Evolutionary conservation across 345 rosid genomes (phyloP), one percentile per base, ranked within the genome.

Genomic region (Aquilaria yunnanensis): DNA sequence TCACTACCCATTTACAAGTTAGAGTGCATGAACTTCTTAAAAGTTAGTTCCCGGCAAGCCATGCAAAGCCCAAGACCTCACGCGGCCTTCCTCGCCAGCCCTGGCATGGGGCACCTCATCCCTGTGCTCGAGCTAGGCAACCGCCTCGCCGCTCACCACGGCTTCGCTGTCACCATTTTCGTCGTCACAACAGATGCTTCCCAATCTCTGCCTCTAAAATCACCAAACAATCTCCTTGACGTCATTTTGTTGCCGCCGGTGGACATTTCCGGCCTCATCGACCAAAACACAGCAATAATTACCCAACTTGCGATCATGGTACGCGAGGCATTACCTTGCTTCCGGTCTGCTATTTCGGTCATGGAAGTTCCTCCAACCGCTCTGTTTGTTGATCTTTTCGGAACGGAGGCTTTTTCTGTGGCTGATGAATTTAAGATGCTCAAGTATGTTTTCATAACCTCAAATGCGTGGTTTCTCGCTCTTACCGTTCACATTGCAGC

Each of bases 41-140:
- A 23, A 23, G 23, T 23, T 23, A 23, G 23, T 23, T 23, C 23
- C 23, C 23, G 23, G 23, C 23, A 23, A 23, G 23, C 23, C 23
- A 81, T 79, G 85, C 69, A 69, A 31, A 52, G 51, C 48, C 51
- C 51, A 47, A 79, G 73, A 66, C 77, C 72, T 58, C 86, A 77
- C 50, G 75, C 75, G 6, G 76, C 74, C 51, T 67, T 89, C 14
- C 70, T 89, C 5, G 78, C 90, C 3, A 84, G 93, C 62, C 94
- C 89, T 10, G 91, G 96, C 59, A 68, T 83, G 80, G 87, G 96
- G 31, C 94, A 86, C 71, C 70, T 84, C 3, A 83, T 81, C 73
- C 93, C 91, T 0, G 74, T 81, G 57, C 67, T 88, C 2, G 89
- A 85, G 69, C 87, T 88, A 0, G 84, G 75, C 29, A 77, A 80